These are phyloP conservation scores for Rhodomyrtus psidioides DNA, from an alignment of 441 rosid genomes.

Conservation along the genomic window DNA sequence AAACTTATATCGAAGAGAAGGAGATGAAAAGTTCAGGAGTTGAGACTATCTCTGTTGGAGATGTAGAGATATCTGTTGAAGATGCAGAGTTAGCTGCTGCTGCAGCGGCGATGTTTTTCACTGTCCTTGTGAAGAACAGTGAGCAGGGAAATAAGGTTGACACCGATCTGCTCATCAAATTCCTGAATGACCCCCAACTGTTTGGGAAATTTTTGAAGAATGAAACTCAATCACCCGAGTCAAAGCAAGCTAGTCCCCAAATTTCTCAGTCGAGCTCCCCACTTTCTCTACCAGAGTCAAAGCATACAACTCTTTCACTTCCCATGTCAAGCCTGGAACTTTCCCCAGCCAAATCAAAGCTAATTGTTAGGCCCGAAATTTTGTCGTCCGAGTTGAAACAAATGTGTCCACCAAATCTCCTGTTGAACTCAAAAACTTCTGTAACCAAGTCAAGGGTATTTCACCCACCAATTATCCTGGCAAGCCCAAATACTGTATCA, in stretches of 20 bases:
- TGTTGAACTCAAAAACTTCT: not conserved
- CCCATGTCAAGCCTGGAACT: constrained; percentile 4
- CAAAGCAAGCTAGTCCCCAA: not conserved
- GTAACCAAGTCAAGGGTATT: not conserved
- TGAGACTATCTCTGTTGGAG: not conserved
- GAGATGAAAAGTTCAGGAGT: not conserved
- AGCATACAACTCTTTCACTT: not conserved
- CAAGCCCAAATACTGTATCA: not conserved
- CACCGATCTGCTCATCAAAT: constrained; percentile 43
- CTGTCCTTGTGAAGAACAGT: constrained; percentile 23
- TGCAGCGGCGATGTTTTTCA: constrained; percentile 35
- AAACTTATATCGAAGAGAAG: not conserved
- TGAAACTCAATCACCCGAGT: not conserved
- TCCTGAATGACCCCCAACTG: constrained; percentile 47
- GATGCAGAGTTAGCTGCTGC: constrained; percentile 16
- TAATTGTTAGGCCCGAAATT: not conserved
- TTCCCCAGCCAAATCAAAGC: not conserved
- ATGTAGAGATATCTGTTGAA: constrained; percentile 6
- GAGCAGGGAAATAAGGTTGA: constrained; percentile 40
- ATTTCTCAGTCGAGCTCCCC: not conserved
- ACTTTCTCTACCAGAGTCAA: not conserved
- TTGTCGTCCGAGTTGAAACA: not conserved
- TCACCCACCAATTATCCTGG: constrained; percentile 14
- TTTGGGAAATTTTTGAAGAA: constrained; percentile 23
- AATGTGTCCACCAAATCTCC: not conserved